These are phyloP conservation scores for Trypanosoma conorhini DNA, from an alignment of 208 protist species.

Conservation along the genomic window DNA sequence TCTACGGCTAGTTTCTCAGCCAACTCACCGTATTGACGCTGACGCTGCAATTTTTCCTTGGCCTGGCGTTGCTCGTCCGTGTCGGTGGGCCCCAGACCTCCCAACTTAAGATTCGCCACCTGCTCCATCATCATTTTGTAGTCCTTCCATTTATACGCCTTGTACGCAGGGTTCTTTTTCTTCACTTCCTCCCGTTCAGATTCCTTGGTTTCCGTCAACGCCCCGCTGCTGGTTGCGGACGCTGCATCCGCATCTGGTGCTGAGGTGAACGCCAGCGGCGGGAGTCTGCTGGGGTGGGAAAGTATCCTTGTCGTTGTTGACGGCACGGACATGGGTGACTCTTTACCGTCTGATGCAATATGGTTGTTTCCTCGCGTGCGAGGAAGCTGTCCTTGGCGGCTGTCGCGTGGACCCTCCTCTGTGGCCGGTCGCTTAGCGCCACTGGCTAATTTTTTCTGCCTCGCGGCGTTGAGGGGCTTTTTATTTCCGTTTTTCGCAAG, in stretches of 20 bases:
- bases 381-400: neutral
- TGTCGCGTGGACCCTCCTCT: neutral
- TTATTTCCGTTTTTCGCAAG: neutral
- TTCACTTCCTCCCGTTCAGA: constrained; percentile 1
- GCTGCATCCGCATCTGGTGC: neutral
- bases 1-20: constrained; percentile 34
- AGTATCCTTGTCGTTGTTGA: neutral
- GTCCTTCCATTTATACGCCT: constrained; percentile 60
- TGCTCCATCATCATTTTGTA: constrained; percentile 72
- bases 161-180: constrained; percentile 43
- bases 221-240: neutral
- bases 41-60: constrained; percentile 41
- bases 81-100: constrained; percentile 75
- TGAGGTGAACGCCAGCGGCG: neutral
- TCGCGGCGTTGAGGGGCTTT: neutral
- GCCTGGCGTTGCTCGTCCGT: constrained; percentile 77
- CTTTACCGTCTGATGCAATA: neutral
- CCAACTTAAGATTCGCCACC: constrained; percentile 33
- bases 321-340: neutral
- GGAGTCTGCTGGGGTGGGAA: neutral
- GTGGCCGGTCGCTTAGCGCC: neutral
- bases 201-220: constrained; percentile 2
- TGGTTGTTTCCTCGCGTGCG: neutral
- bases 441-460: neutral
- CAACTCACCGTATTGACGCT: constrained; percentile 54